Conservation (phyloP, 345 rosid genomes). For the Arabidopsis arenosa region DNA sequence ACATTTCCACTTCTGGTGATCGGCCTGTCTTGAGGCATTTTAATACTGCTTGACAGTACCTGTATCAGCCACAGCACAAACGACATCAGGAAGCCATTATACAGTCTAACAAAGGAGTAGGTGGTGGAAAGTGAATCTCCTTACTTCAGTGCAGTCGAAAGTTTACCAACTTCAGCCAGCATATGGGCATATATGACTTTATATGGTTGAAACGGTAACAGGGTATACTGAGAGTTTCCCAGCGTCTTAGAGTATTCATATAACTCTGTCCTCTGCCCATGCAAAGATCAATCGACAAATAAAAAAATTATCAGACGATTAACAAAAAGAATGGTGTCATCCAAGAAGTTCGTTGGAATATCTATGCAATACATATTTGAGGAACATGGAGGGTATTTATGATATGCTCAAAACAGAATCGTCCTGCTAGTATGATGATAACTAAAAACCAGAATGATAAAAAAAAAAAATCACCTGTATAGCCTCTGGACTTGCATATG, state of each 20-base stretch:
- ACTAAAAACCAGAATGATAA: constrained; percentile 3
- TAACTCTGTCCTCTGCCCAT: constrained; percentile 91
- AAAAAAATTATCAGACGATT: neutral
- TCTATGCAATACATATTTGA: constrained; percentile 1
- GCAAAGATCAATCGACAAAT: constrained; percentile 42
- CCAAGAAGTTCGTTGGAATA: neutral
- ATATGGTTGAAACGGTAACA: constrained; percentile 93
- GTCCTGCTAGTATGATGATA: constrained; percentile 4
- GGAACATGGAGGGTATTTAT: constrained; percentile 1
- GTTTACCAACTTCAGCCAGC: constrained; percentile 97
- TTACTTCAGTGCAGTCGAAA: constrained; percentile 90
- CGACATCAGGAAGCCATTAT: constrained; percentile 40
- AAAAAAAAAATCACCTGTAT: constrained; percentile 61
- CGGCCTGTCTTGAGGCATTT: constrained; percentile 71
- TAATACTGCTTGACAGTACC: constrained; percentile 77
- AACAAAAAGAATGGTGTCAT: neutral
- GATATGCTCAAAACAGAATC: constrained; percentile 25
- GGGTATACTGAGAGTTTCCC: constrained; percentile 90
- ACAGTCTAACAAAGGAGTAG: constrained; percentile 18
- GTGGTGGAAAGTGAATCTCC: constrained; percentile 39
- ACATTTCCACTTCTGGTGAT: constrained; percentile 63
- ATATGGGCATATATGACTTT: constrained; percentile 91
- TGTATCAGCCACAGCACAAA: constrained; percentile 37
- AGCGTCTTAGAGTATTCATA: constrained; percentile 93
- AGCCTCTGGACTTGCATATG: constrained; percentile 73